Conservation (phyloP, 495 filamentous ascomycete species). For the Penicillium roqueforti region DNA sequence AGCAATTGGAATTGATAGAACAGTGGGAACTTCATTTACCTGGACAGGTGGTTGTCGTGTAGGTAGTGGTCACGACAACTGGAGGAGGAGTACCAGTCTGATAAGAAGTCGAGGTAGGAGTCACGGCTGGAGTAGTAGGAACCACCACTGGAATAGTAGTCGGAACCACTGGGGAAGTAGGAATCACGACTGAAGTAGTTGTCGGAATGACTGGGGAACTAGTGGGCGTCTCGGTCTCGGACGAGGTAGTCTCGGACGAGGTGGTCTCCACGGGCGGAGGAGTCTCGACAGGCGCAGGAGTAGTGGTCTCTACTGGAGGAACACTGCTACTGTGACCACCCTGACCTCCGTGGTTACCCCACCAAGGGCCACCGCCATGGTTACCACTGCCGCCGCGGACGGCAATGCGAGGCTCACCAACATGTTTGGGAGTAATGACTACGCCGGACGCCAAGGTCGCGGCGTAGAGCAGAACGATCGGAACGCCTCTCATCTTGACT, state of each 20-base stretch:
- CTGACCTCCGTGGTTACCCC: background rate
- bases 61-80: constrained; percentile 17
- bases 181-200: constrained; percentile 3
- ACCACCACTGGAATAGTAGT: no score
- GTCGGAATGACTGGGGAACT: constrained; percentile 2
- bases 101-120: constrained; percentile 4
- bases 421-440: constrained; percentile 13
- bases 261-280: constrained; percentile 4
- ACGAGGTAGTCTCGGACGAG: constrained; percentile 8
- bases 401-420: constrained; percentile 11
- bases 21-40: constrained; percentile 10
- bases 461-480: constrained; percentile 19
- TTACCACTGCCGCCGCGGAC: constrained; percentile 11
- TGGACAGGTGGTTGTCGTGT: constrained; percentile 24
- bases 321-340: background rate
- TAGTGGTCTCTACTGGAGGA: constrained; percentile 2
- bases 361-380: constrained; percentile 3
- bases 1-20: background rate
- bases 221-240: constrained; percentile 11
- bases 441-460: constrained; percentile 22
- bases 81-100: constrained; percentile 9
- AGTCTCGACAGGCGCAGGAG: constrained; percentile 9
- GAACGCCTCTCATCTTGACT: constrained; percentile 19
- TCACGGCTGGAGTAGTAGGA: no score
- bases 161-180: constrained; percentile 2